Evolutionary conservation across 164 flowering plant genomes (phyloP), one percentile per base, ranked within the genome.

Genomic region (Dillenia suffruticosa): DNA sequence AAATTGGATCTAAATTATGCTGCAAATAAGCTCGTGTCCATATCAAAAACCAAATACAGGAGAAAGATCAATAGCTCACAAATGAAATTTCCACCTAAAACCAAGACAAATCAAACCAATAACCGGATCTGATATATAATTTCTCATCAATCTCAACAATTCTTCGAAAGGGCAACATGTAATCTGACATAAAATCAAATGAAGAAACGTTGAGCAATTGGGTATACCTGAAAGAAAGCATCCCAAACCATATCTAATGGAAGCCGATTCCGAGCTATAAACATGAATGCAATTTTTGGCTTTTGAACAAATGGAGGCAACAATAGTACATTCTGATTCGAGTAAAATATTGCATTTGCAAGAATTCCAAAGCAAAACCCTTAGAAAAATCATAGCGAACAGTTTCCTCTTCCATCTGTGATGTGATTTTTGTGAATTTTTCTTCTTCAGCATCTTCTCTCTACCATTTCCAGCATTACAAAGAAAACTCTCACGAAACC

Each of bases 221-320:
- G 26, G 26, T 24, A n/a, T 72, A 85, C 98, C 94, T 74, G 79
- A 69, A 90, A 87, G 62, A 90, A 90, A 1, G 75, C 81, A 76
- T 93, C 89, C 98, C 98, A 90, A 49, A 90, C 85, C 50, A 87
- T 22, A 40, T 90, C 97, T 53, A 93, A 61, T 44, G 96, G 83
- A 65, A 93, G 80, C 19, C 97, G 88, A 65, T 93, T 93, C 63
- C 98, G 73, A 0, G 98, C 98, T 3, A 93, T 88, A 68, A 93
- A 93, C 10, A 88, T 75, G 63, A 90, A 90, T 1, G 98, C 96
- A 32, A 90, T 79, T 71, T 90, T 90, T 11, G 89, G 92, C 44
- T 53, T 70, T 44, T 72, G 83, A 52, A 63, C 64, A 11, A 73
- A 51, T 7, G 68, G 76, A 67, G 73, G 71, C 50, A 72, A 68